These are phyloP conservation scores for Aspergillus candidus DNA, from an alignment of 2,329 filamentous ascomycete genomes.

Conservation along the genomic window DNA sequence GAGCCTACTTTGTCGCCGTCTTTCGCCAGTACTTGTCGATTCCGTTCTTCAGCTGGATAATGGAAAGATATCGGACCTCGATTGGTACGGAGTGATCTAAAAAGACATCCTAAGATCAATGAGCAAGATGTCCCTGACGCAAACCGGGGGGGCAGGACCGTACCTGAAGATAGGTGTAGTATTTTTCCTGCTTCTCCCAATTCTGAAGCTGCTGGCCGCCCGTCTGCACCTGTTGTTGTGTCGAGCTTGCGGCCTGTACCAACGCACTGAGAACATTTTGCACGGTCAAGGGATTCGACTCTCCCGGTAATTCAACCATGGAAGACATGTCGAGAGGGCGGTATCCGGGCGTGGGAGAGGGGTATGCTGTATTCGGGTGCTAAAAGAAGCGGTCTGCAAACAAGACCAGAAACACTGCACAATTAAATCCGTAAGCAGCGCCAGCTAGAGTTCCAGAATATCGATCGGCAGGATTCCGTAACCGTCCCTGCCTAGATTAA, in stretches of 20 bases:
- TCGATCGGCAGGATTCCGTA: too few relatives aligned
- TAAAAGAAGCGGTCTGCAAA: too few relatives aligned
- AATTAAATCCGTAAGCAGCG: too few relatives aligned
- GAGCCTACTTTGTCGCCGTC: conserved; percentile 59
- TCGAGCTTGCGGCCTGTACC: conserved; percentile 56
- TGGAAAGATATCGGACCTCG: conserved; percentile 77
- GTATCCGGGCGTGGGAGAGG: too few relatives aligned
- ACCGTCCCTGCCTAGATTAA: not conserved
- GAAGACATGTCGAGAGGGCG: conserved; percentile 53
- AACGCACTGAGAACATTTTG: conserved; percentile 61
- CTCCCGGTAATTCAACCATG: conserved; percentile 71
- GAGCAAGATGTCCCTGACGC: not conserved
- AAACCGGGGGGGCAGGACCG: not conserved
- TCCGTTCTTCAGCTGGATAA: conserved; percentile 94
- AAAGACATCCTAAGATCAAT: conserved; percentile 60
- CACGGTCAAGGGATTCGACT: conserved; percentile 64
- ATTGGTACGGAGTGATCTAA: conserved; percentile 69
- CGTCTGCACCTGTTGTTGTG: conserved; percentile 61
- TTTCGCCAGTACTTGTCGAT: conserved; percentile 93
- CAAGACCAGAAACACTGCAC: too few relatives aligned
- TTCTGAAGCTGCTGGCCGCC: conserved; percentile 62
- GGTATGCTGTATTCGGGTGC: conserved; percentile 1
- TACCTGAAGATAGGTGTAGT: conserved; percentile 65
- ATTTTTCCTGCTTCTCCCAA: conserved; percentile 63
- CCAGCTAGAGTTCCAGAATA: not conserved